phyloP scores from a whole-genome alignment of 1,139 yeast species.

The Meyerozyma sp. region DNA sequence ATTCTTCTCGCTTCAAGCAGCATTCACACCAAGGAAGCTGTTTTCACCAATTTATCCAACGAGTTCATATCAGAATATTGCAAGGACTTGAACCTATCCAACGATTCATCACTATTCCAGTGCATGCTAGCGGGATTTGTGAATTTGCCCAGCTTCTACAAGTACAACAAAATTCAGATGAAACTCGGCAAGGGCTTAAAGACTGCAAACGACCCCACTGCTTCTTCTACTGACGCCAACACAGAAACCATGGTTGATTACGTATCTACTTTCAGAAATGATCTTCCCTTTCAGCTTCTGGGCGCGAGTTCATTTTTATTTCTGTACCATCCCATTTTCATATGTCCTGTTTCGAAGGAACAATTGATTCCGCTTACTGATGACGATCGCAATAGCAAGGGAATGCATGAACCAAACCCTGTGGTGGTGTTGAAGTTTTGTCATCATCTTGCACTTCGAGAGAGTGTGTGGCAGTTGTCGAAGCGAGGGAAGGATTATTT shows the following conservation, averaged over 20 bases:
- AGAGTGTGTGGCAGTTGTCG: slow-evolving; percentile 34
- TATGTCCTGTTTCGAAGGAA: slow-evolving; percentile 87
- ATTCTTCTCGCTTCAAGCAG: slow-evolving; percentile 33
- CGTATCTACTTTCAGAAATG: slow-evolving; percentile 15
- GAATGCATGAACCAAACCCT: slow-evolving; percentile 21
- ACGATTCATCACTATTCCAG: slow-evolving; percentile 67
- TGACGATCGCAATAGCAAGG: slow-evolving; percentile 9
- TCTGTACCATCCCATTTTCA: slow-evolving; percentile 77
- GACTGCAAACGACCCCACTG: neutral
- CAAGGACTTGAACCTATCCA: slow-evolving; percentile 53
- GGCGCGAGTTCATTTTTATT: slow-evolving; percentile 37
- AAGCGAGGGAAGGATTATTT: slow-evolving; percentile 38
- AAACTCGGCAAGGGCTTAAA: slow-evolving; percentile 15
- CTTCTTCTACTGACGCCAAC: neutral
- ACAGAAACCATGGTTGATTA: slow-evolving; percentile 8
- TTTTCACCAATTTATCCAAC: slow-evolving; percentile 35
- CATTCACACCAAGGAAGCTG: slow-evolving; percentile 25
- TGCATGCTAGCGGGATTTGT: slow-evolving; percentile 66
- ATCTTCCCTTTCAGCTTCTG: slow-evolving; percentile 41
- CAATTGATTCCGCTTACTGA: slow-evolving; percentile 46
- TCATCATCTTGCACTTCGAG: slow-evolving; percentile 40
- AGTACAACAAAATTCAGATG: slow-evolving; percentile 49
- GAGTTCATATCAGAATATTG: slow-evolving; percentile 68
- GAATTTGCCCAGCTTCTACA: slow-evolving; percentile 68
- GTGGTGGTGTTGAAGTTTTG: slow-evolving; percentile 42